Evolutionary conservation across 164 flowering plant species (phyloP), one percentile per base, ranked within the genome.

Genomic region (Berberis thunbergii): DNA sequence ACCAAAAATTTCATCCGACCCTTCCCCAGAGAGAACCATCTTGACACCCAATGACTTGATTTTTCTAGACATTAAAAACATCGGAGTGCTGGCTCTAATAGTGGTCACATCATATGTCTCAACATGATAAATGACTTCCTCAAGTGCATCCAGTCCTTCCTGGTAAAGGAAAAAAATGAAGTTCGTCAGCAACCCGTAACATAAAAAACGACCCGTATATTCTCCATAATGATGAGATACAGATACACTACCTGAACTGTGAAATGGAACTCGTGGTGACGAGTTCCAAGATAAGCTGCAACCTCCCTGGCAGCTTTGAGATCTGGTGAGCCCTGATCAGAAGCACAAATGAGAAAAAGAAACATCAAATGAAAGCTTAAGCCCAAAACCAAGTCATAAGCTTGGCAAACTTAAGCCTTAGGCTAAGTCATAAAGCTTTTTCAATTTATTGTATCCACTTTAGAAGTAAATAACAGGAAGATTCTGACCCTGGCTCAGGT

Each of bases 81-180:
- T 92, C 2, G 98, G 98, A n/a, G 98, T 92, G 74, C 98, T 92
- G 50, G 98, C 98, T 74, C 98, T 85, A 55, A 92, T 72, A 7
- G 96, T 92, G 39, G 98, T 92, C 76, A 92, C 98, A 74, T 92
- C 98, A 77, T 85, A 92, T n/a, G 98, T 89, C 77, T 92, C 98
- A 64, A 86, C 70, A 67, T 92, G 98, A 71, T 89, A 89, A 65
- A 92, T 89, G 56, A 92, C 98, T 74, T 92, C 96, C 79, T 89
- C 98, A 63, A 92, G 78, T 54, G 98, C 96, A 80, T 89, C 98
- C 62, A 89, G 70, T 8, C 98, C 96, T 75, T 91, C 98, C 98
- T 91, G 83, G 70, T 65, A 74, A 45, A 41, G 49, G 70, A 72
- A 57, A 39, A 40, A 52, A 50, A 63, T 3, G 61, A 45, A 42